Base-by-base conservation (phyloP, 257 asterid species). In the Plantago elongata region DNA sequence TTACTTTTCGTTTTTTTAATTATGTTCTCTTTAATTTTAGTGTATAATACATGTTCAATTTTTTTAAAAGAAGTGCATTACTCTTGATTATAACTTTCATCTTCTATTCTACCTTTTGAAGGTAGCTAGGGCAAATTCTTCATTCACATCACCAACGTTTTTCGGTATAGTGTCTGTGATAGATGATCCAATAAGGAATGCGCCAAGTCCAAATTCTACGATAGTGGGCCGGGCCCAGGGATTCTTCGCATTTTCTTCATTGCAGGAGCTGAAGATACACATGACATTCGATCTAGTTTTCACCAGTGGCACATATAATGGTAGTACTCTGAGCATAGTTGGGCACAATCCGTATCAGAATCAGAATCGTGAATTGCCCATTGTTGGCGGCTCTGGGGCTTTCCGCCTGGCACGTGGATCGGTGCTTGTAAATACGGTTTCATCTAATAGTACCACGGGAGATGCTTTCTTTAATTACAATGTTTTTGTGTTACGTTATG, bases 191-290 rank as follows among this genome's bases (percentile, higher is more conserved):
- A 45, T 80, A 16, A 67, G 65, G n/a, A 18, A 0, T 0, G 70
- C 45, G 9, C 83, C 86, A 0, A 68, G 46, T 16, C 57, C 63
- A 4, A 43, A 29, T 42, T 66, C 82, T 1, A 43, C 51, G 27
- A 62, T 73, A 60, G 13, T 80, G 54, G 86, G 86, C 10, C 73
- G 71, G 16, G 83, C 73, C 30, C 83, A 80, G 29, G 83, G 83
- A 18, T 5, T 73, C 2, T 63, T 62, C 10, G 57, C 57, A 11
- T 43, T 9, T 1, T 45, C 81, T 1, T 75, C 78, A 11, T 42
- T 69, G 13, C 71, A 69, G 11, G 77, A 71, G 34, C 3, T 10
- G 0, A 65, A 73, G 43, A 17, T 76, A 1, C 70, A 74, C 30
- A 69, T 71, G 79, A 57, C 71, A 14, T 15, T 74, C 0, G 76